phyloP scores from a whole-genome alignment of 306 rosid genomes.

The Trichosanthes truncata region DNA sequence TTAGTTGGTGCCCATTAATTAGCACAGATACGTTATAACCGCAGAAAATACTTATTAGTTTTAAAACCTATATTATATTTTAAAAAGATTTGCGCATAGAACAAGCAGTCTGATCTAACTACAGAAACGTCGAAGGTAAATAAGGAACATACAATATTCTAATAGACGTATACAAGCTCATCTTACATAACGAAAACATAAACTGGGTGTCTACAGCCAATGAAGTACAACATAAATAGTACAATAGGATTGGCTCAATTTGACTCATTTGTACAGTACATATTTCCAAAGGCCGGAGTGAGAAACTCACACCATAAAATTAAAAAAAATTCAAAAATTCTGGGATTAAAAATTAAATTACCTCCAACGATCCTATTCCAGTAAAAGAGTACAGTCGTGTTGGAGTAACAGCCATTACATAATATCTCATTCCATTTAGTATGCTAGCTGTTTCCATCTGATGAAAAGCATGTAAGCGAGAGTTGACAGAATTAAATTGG shows the following conservation, averaged over 20 bases:
- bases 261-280: neutral
- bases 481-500: slow-evolving; percentile 7
- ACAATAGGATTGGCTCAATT: neutral
- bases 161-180: neutral
- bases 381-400: slow-evolving; percentile 85
- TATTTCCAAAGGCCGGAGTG: neutral
- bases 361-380: slow-evolving; percentile 78
- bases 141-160: neutral
- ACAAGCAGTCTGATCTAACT: neutral
- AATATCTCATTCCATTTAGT: slow-evolving; percentile 74
- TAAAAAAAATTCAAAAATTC: neutral
- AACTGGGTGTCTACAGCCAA: neutral
- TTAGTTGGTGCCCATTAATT: neutral
- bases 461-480: slow-evolving; percentile 11
- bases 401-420: slow-evolving; percentile 95
- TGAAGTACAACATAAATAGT: neutral
- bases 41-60: neutral
- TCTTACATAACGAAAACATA: neutral
- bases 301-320: neutral
- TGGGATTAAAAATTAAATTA: slow-evolving; percentile 27
- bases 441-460: slow-evolving; percentile 89
- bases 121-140: neutral
- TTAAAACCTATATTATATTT: neutral
- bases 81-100: neutral
- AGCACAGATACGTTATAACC: neutral